Conservation (phyloP, 495 filamentous ascomycete species). For the Cercophora sp. region DNA sequence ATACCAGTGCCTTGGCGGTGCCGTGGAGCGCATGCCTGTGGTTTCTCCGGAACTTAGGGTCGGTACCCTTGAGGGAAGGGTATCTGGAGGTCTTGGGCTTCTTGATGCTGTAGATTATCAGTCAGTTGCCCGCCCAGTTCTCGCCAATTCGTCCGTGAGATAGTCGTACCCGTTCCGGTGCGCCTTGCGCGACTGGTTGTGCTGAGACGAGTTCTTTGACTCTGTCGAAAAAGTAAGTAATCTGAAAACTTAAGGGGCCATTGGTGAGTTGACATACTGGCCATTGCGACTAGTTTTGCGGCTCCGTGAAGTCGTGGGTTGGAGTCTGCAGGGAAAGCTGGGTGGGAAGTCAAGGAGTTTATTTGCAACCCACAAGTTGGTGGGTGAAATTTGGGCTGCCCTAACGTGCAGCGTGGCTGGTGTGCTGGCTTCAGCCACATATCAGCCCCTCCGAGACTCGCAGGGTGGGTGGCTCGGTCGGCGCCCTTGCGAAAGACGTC, state of each 20-base stretch:
- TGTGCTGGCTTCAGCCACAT: not conserved
- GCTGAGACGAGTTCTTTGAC: conserved; percentile 99
- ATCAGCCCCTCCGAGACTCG: not conserved
- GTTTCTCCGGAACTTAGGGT: conserved; percentile 99
- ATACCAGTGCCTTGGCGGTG: conserved; percentile 94
- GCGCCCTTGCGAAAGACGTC: no score
- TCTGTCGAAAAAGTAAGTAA: conserved; percentile 49
- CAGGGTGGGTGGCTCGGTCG: no score
- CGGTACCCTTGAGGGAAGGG: conserved; percentile 96
- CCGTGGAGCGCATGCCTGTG: conserved; percentile 98
- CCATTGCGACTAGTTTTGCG: conserved; percentile 44
- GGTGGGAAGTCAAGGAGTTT: conserved; percentile 20
- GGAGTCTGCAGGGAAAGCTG: conserved; percentile 18
- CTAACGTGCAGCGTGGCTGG: conserved; percentile 26
- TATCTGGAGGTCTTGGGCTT: conserved; percentile 99
- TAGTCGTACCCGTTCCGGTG: conserved; percentile 90
- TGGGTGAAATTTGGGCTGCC: conserved; percentile 28
- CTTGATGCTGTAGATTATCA: conserved; percentile 76
- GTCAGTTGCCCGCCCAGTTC: conserved; percentile 14
- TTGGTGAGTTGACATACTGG: conserved; percentile 49
- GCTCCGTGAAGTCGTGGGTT: conserved; percentile 29
- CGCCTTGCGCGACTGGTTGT: conserved; percentile 94
- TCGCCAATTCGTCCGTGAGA: not conserved
- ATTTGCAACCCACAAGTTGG: conserved; percentile 27
- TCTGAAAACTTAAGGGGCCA: not conserved